These are phyloP conservation scores for Boletus smithii DNA, from an alignment of 1,284 basidiomycete species.

Conservation along the genomic window DNA sequence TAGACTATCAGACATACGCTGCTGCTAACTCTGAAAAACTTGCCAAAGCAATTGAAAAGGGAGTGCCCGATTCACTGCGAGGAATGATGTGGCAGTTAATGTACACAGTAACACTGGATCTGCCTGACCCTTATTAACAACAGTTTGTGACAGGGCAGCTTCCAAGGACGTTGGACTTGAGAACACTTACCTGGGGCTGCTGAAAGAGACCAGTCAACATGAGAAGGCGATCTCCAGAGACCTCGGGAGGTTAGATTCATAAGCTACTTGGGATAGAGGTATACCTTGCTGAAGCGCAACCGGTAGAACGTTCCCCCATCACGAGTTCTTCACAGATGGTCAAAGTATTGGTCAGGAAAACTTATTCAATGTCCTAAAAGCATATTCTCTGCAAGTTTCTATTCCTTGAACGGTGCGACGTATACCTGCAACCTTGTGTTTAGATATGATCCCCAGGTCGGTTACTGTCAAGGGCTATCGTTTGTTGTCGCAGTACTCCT, in stretches of 20 bases:
- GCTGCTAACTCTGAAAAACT: slow-evolving; percentile 74
- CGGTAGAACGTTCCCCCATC: slow-evolving; percentile 90
- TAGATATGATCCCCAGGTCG: slow-evolving; percentile 91
- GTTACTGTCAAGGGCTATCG: slow-evolving; percentile 95
- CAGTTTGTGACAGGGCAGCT: slow-evolving; percentile 57
- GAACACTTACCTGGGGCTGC: slow-evolving; percentile 74
- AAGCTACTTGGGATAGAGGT: slow-evolving; percentile 3
- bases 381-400: slow-evolving; percentile 78
- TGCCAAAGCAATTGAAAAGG: slow-evolving; percentile 86
- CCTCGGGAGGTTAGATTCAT: slow-evolving; percentile 61
- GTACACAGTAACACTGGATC: slow-evolving; percentile 43
- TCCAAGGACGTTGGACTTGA: slow-evolving; percentile 91
- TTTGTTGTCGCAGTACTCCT: slow-evolving; percentile 94
- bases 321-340: slow-evolving; percentile 91
- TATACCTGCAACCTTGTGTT: slow-evolving; percentile 16
- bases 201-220: slow-evolving; percentile 83
- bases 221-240: slow-evolving; percentile 95
- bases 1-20: slow-evolving; percentile 86
- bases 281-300: slow-evolving; percentile 14
- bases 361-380: slow-evolving; percentile 95
- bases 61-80: slow-evolving; percentile 82
- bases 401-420: slow-evolving; percentile 5
- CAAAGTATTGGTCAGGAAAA: slow-evolving; percentile 95
- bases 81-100: slow-evolving; percentile 99
- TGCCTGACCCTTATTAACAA: slow-evolving; percentile 11